Conservation (phyloP, 2,329 filamentous ascomycete genomes). For the Fragosphaeria purpurea region DNA sequence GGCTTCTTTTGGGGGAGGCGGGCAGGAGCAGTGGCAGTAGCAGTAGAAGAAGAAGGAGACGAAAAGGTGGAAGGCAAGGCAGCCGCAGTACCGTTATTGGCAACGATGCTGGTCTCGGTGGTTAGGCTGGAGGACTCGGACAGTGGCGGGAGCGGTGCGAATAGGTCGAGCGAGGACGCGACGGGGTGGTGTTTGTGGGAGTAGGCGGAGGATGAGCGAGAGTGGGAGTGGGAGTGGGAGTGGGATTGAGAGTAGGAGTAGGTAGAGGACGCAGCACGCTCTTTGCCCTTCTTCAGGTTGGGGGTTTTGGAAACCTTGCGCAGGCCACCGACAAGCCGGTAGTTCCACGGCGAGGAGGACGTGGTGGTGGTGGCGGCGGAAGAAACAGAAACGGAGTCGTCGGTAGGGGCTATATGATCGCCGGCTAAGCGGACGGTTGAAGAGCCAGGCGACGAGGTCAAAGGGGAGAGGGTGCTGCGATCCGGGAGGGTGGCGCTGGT, state of each 20-base stretch:
- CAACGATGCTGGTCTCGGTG: neutral
- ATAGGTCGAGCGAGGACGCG: neutral
- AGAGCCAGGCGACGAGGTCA: slow-evolving; percentile 21
- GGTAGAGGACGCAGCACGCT: slow-evolving; percentile 1
- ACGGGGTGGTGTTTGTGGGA: slow-evolving; percentile 4
- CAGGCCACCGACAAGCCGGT: slow-evolving; percentile 43
- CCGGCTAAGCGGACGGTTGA: slow-evolving; percentile 25
- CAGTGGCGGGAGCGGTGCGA: slow-evolving; percentile 19
- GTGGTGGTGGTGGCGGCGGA: slow-evolving; percentile 21
- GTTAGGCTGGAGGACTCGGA: slow-evolving; percentile 22
- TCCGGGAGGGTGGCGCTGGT: slow-evolving; percentile 31
- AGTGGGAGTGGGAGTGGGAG: no score
- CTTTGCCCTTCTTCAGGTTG: slow-evolving; percentile 31
- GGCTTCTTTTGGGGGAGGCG: slow-evolving; percentile 17
- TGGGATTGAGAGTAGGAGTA: neutral
- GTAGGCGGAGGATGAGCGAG: neutral
- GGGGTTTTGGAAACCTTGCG: slow-evolving; percentile 40
- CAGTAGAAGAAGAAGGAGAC: no score
- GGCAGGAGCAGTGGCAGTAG: neutral
- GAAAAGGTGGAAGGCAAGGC: neutral
- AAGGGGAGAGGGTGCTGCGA: slow-evolving; percentile 29
- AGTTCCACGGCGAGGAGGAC: slow-evolving; percentile 40
- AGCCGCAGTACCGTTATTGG: neutral
- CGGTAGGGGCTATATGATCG: slow-evolving; percentile 20
- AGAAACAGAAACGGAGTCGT: neutral